phyloP scores from a whole-genome alignment of 2,329 filamentous ascomycete genomes.

The Cercospora brassicicola region DNA sequence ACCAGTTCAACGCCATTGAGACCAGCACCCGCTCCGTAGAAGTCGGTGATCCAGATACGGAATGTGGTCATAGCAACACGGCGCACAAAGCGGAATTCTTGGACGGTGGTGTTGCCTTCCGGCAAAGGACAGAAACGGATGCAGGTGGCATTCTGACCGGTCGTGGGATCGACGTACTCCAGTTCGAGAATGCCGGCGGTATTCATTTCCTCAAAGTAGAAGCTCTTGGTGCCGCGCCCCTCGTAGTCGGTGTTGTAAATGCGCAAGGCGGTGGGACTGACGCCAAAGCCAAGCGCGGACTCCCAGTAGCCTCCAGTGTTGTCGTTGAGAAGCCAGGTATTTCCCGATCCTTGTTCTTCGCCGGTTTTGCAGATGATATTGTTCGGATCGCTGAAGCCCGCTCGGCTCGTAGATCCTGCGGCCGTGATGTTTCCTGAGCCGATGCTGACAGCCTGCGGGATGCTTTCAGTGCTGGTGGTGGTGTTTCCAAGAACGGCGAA shows the following conservation, averaged over 20 bases:
- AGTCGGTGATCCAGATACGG: slow-evolving; percentile 79
- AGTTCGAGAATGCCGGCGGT: slow-evolving; percentile 94
- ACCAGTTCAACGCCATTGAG: slow-evolving; percentile 84
- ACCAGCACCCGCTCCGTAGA: slow-evolving; percentile 83
- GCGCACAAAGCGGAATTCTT: slow-evolving; percentile 93
- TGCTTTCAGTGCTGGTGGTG: slow-evolving; percentile 61
- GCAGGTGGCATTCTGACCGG: slow-evolving; percentile 69
- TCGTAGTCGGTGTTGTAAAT: slow-evolving; percentile 84
- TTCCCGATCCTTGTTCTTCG: slow-evolving; percentile 65
- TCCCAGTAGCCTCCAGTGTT: slow-evolving; percentile 76
- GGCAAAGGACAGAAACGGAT: slow-evolving; percentile 84
- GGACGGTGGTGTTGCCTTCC: slow-evolving; percentile 64
- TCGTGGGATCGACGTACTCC: slow-evolving; percentile 72
- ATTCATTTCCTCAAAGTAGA: slow-evolving; percentile 80
- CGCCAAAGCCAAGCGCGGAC: slow-evolving; percentile 78
- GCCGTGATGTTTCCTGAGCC: slow-evolving; percentile 72
- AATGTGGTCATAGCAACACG: slow-evolving; percentile 83
- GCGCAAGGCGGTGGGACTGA: slow-evolving; percentile 81
- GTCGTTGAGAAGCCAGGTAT: slow-evolving; percentile 79
- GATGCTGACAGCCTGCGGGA: slow-evolving; percentile 78
- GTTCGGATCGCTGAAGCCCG: slow-evolving; percentile 70
- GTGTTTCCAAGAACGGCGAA: slow-evolving; percentile 88
- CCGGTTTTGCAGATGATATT: slow-evolving; percentile 80
- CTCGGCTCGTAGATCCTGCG: slow-evolving; percentile 59
- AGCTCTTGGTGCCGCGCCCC: slow-evolving; percentile 80